Evolutionary conservation across 1,139 yeast species (phyloP).

Genomic region (Geotrichum carabidarum): DNA sequence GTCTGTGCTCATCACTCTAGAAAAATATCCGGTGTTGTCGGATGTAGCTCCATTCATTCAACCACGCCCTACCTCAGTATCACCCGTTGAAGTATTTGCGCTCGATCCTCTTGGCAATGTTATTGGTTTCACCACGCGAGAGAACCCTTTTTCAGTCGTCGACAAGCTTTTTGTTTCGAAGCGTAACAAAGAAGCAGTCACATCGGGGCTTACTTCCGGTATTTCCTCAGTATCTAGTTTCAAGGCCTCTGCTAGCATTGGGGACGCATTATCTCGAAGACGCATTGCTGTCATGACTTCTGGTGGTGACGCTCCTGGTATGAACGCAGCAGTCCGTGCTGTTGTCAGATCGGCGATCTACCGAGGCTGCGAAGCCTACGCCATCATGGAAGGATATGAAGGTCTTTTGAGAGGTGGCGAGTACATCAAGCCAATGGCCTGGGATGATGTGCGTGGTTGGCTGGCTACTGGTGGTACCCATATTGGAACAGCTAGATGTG

Average conservation of each 20-base stretch:
- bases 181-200: conserved; percentile 8
- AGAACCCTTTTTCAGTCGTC: conserved; percentile 34
- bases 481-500: conserved; percentile 94
- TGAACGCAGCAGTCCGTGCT: conserved; percentile 94
- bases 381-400: conserved; percentile 90
- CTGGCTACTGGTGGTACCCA: conserved; percentile 88
- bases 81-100: conserved; percentile 45
- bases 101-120: conserved; percentile 59
- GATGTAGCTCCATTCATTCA: conserved; percentile 27
- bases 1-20: conserved; percentile 18
- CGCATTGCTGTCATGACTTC: conserved; percentile 94
- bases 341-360: conserved; percentile 86
- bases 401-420: conserved; percentile 83
- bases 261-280: conserved; percentile 32
- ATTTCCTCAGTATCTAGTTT: conserved; percentile 2
- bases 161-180: conserved; percentile 18
- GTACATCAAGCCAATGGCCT: conserved; percentile 66
- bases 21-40: conserved; percentile 16
- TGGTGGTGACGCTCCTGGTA: conserved; percentile 98
- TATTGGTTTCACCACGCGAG: conserved; percentile 50
- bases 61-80: conserved; percentile 35
- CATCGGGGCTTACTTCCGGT: conserved; percentile 6
- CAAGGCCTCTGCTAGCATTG: conserved; percentile 5
- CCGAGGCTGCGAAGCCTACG: conserved; percentile 91
- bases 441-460: conserved; percentile 95